Base-by-base conservation (phyloP, 108 stramenopile genomes). In the Cylindrotheca closterium region DNA sequence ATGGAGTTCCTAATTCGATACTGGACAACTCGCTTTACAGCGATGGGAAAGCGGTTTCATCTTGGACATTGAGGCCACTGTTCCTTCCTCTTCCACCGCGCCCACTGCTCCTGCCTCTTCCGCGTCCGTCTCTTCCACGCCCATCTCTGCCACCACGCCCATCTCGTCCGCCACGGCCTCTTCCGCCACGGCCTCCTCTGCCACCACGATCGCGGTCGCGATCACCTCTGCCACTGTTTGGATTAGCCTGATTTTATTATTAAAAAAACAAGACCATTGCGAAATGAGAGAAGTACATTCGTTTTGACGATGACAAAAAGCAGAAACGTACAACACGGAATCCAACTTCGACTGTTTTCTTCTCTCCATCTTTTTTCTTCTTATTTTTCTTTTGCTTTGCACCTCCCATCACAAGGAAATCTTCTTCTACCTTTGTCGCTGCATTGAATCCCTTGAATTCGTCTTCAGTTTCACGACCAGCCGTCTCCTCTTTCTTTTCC, bases 391-490 rank as follows among this genome's bases (percentile, higher is more conserved):
- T 79, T 57, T 75, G 65, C 77, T 92, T 92, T 22, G 84, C 89
- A 10, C 74, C 77, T 50, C 89, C 92, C 87, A 92, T 88, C 28
- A 80, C 75, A 61, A 96, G 62, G 80, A 88, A 93, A 63, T 89
- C 83, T 47, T 86, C 77, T 51, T 76, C 88, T 19, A 71, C 76
- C 51, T 65, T 67, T 8, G 65, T 54, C 26, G 72, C 75, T 22
- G 50, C 73, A 47, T 70, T 71, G 32, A 72, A 63, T 17, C 71
- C 71, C 32, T 33, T 27, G 63, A 91, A 91, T 64, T 81, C 89
- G 60, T 82, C 86, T 12, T 86, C 87, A 46, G 87, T 87, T 7
- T 78, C 78, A 49, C 85, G 82, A n/a, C 58, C 48, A 45, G 63
- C 23, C 1, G 17, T 29, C 17, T 67, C 80, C 55, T 85, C 74